Percentiles rank a stretch among this genome's conserved stretches.
Evolutionary conservation across 306 rosid species (phyloP).

Genomic region (Begonia peltatifolia): DNA sequence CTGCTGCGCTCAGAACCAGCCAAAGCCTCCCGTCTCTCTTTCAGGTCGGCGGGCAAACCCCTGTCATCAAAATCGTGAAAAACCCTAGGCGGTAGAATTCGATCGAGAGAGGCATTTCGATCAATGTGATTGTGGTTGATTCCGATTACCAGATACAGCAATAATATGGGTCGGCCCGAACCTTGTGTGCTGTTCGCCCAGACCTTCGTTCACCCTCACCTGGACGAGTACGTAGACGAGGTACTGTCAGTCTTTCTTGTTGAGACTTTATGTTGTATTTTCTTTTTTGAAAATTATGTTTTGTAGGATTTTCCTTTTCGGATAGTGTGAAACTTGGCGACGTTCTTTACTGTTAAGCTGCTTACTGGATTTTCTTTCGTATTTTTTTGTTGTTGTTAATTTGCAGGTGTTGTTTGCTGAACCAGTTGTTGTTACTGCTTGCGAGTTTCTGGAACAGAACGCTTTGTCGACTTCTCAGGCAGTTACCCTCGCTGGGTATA

Average conservation of each 20-base stretch:
- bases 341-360: neutral
- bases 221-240: slow-evolving; percentile 98
- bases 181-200: slow-evolving; percentile 83
- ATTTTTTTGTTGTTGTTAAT: neutral
- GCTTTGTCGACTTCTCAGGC: slow-evolving; percentile 71
- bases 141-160: too few species aligned
- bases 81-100: slow-evolving; percentile 1
- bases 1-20: too few species aligned
- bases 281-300: neutral
- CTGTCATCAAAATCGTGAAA: neutral
- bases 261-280: neutral
- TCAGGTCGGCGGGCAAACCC: slow-evolving; percentile 2
- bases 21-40: too few species aligned
- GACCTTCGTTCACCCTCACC: slow-evolving; percentile 78
- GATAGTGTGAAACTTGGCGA: neutral
- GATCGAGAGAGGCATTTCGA: too few species aligned
- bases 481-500: slow-evolving; percentile 77
- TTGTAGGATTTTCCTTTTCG: neutral
- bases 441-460: slow-evolving; percentile 91
- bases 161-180: slow-evolving; percentile 79
- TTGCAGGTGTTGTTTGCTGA: slow-evolving; percentile 74
- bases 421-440: slow-evolving; percentile 77
- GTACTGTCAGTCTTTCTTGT: slow-evolving; percentile 16
- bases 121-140: too few species aligned
- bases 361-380: neutral